phyloP scores from a whole-genome alignment of 176 grass and related monocot genomes.

The Cenchrus americanus region DNA sequence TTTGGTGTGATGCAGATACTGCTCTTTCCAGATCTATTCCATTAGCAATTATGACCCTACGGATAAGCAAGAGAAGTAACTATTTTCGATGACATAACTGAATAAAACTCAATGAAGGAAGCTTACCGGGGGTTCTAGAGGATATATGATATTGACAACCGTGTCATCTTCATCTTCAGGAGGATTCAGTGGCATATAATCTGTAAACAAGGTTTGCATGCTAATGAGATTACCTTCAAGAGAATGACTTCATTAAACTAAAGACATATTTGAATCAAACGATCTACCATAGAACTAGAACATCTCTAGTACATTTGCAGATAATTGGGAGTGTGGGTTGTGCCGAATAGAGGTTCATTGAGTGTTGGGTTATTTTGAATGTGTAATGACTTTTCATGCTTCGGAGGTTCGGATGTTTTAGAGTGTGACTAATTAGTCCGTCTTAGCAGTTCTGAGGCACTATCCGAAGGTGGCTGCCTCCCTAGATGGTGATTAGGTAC shows the following conservation, averaged over 20 bases:
- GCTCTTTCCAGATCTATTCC: background rate
- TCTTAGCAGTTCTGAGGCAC: background rate
- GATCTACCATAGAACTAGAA: background rate
- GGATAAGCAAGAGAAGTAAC: background rate
- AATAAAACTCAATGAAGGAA: slow-evolving; percentile 30
- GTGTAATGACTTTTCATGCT: background rate
- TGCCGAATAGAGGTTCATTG: background rate
- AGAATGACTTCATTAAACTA: background rate
- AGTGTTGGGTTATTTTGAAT: background rate
- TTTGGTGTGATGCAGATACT: background rate
- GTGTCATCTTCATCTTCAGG: slow-evolving; percentile 88
- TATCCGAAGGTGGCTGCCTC: background rate
- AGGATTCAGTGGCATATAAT: slow-evolving; percentile 74
- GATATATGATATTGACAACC: slow-evolving; percentile 84
- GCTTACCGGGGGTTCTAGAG: slow-evolving; percentile 76
- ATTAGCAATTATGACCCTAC: slow-evolving; percentile 4
- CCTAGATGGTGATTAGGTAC: background rate
- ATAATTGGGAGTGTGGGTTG: background rate
- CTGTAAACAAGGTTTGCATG: slow-evolving; percentile 43
- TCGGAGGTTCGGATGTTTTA: background rate
- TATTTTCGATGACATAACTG: background rate
- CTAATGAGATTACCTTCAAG: background rate
- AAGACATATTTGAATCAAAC: slow-evolving; percentile 10
- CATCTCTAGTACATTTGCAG: background rate
- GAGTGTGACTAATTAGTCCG: background rate